Base-by-base conservation (phyloP, 352 stramenopile species). In the Phytophthora citrophthora region DNA sequence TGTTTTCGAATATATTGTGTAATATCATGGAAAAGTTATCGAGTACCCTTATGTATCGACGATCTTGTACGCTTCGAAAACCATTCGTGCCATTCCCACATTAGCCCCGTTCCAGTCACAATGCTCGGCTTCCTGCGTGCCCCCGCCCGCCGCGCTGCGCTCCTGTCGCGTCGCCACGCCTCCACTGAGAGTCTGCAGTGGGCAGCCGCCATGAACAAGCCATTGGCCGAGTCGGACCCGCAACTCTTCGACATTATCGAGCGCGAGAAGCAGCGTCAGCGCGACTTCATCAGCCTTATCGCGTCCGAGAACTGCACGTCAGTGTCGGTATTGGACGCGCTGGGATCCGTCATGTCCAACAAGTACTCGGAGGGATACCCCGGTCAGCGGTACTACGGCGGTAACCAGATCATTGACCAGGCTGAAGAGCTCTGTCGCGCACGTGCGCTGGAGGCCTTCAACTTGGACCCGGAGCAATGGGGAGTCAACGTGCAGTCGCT, bases 261-360 rank as follows among this genome's bases (percentile, higher is more conserved):
- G 81, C 84, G 94, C 50, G 97, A 99, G 85, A 99, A 99, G 86
- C 88, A 96, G 48, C 90, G 98, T 38, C 98, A 99, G 84, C 91
- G 97, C 59, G 96, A 99, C 73, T 98, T 82, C 67, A 87, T 99
- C 51, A 98, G 97, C 39, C 89, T 99, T 18, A 99, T 99, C 77
- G 98, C 98, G 41, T 99, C 94, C n/a, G 98, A 99, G 77, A 99
- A 99, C 83, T 99, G 99, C 66, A 99, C 98, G 32, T 98, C 90
- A 5, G 91, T 90, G 46, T 89, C 97, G 12, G 98, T 99, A 31
- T 90, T 99, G 64, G 95, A 99, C 73, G 96, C 96, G 11, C 79
- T 99, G 29, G 98, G 98, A 29, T 99, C 95, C 8, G 94, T 99
- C 57, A 96, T 99, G 81, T 98, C 91, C 29, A 99, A 99, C 85